phyloP scores from a whole-genome alignment of 306 rosid species.

The Arachis hypogaea region DNA sequence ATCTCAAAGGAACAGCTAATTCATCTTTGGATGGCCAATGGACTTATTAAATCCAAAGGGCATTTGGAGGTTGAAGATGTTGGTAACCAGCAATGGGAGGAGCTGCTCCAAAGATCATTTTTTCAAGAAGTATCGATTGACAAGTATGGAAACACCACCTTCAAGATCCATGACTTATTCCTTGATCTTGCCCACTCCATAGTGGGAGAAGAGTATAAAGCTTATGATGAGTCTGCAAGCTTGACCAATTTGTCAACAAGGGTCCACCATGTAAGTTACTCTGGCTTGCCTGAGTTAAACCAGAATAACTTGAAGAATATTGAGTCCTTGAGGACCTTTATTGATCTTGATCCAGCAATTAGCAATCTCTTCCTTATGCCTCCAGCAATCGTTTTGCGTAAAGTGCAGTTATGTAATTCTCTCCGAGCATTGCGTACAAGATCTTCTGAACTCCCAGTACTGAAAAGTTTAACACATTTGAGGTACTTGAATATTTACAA shows the following conservation, averaged over 20 bases:
- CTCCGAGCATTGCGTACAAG: conserved; percentile 7
- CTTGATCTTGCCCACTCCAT: conserved; percentile 41
- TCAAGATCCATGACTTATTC: conserved; percentile 9
- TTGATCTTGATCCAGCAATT: not conserved
- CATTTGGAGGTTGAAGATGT: conserved; percentile 22
- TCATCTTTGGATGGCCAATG: conserved; percentile 45
- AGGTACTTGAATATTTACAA: not conserved
- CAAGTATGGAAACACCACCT: not conserved
- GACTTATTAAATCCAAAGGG: not conserved
- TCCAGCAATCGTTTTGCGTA: too few relatives aligned
- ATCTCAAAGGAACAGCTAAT: not conserved
- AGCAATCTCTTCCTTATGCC: too few relatives aligned
- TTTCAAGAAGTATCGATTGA: conserved; percentile 26
- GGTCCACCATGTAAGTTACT: not conserved
- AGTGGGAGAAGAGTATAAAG: conserved; percentile 5
- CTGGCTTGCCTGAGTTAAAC: too few relatives aligned
- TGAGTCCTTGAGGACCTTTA: conserved; percentile 23
- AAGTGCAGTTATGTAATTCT: not conserved
- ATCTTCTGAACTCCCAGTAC: not conserved
- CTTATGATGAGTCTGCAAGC: not conserved
- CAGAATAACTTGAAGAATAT: conserved; percentile 2
- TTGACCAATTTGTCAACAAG: not conserved
- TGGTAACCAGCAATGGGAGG: not conserved
- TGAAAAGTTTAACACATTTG: not conserved
- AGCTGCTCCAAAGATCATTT: conserved; percentile 35